A percentile compares a stretch with the other conserved stretches of the same genome.
Conservation (phyloP, 805 yeast species). For the Spathaspora sp. region DNA sequence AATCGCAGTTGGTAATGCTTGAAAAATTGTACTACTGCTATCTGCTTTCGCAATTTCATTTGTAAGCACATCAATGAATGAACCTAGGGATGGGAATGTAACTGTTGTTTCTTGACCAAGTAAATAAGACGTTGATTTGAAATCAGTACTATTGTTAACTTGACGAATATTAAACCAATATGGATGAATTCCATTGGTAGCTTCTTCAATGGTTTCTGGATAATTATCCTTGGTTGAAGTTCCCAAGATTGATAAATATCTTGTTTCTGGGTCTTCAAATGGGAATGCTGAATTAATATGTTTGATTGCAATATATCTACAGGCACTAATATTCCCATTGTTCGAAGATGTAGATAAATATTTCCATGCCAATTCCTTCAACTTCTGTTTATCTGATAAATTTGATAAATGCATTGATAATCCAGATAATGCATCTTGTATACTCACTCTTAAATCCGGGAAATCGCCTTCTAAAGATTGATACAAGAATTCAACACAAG, state of each 20-base stretch:
- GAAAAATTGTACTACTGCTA: slow-evolving; percentile 21
- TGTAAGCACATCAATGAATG: slow-evolving; percentile 25
- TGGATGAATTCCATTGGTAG: slow-evolving; percentile 77
- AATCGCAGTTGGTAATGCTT: slow-evolving; percentile 38
- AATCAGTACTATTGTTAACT: slow-evolving; percentile 42
- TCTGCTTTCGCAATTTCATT: slow-evolving; percentile 17
- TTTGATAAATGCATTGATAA: slow-evolving; percentile 46
- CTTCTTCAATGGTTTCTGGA: slow-evolving; percentile 77
- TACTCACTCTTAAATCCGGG: slow-evolving; percentile 57
- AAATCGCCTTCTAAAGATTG: slow-evolving; percentile 65
- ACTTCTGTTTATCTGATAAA: slow-evolving; percentile 36
- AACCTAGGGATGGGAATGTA: slow-evolving; percentile 54
- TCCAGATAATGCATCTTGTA: slow-evolving; percentile 68
- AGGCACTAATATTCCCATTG: slow-evolving; percentile 36
- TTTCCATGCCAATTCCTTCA: slow-evolving; percentile 36
- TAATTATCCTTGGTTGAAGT: slow-evolving; percentile 48
- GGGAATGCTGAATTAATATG: slow-evolving; percentile 61
- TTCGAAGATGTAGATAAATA: slow-evolving; percentile 20
- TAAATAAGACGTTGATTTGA: slow-evolving; percentile 41
- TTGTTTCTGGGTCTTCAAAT: slow-evolving; percentile 63
- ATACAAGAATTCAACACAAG: slow-evolving; percentile 62
- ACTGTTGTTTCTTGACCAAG: slow-evolving; percentile 38
- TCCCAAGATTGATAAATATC: slow-evolving; percentile 67
- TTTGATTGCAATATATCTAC: slow-evolving; percentile 63
- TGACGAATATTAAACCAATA: slow-evolving; percentile 62